Evolutionary conservation across 495 filamentous ascomycete genomes (phyloP).

Genomic region (Acidomyces sp.): DNA sequence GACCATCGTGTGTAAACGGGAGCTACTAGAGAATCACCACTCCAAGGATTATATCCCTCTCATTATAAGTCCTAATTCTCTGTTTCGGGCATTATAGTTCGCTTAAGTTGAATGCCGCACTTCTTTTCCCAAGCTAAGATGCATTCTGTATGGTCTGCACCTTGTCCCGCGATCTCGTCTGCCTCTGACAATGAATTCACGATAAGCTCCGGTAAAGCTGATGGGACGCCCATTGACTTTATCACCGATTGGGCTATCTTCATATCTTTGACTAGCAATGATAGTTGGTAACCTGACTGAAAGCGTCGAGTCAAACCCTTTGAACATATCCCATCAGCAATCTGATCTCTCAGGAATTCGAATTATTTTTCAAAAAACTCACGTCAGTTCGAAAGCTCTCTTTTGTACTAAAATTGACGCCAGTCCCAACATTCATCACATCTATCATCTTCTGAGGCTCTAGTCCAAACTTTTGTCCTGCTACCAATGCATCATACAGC

Average conservation of each 20-base stretch:
- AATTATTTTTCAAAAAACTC: too few relatives aligned
- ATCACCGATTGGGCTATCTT: slow-evolving; percentile 14
- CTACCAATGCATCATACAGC: slow-evolving; percentile 13
- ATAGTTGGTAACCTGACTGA: slow-evolving; percentile 13
- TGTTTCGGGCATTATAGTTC: slow-evolving; percentile 2
- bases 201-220: slow-evolving; percentile 7
- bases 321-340: too few relatives aligned
- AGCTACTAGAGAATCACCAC: too few relatives aligned
- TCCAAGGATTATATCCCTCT: too few relatives aligned
- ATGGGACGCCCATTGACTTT: slow-evolving; percentile 7
- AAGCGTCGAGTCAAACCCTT: slow-evolving; percentile 14
- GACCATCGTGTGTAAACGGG: too few relatives aligned
- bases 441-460: slow-evolving; percentile 16
- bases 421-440: slow-evolving; percentile 19
- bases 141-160: slow-evolving; percentile 13
- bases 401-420: slow-evolving; percentile 15
- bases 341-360: too few relatives aligned
- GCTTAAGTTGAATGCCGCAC: slow-evolving; percentile 12
- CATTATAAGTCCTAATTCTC: too few relatives aligned
- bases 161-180: slow-evolving; percentile 13
- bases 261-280: slow-evolving; percentile 16
- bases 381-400: slow-evolving; percentile 19
- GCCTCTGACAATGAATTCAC: slow-evolving; percentile 6
- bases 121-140: slow-evolving; percentile 16
- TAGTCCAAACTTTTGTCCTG: slow-evolving; percentile 15